These are phyloP conservation scores for Pseudogymnoascus sp. DNA, from an alignment of 2,329 filamentous ascomycete species.

Conservation along the genomic window DNA sequence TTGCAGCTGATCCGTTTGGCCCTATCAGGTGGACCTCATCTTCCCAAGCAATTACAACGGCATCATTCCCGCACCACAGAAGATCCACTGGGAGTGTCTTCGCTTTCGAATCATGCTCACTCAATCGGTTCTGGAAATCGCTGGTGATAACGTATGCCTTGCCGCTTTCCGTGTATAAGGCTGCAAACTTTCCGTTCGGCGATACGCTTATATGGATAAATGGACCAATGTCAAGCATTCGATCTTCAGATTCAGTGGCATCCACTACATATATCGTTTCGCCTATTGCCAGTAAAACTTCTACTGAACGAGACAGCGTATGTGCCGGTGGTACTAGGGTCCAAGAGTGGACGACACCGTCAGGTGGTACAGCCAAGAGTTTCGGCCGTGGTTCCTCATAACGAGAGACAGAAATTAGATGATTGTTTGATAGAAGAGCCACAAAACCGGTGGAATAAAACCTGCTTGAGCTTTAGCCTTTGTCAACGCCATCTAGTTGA, in stretches of 20 bases:
- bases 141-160: conserved; percentile 89
- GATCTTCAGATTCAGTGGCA: conserved; percentile 81
- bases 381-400: conserved; percentile 88
- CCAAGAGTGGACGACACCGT: conserved; percentile 80
- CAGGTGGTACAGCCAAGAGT: conserved; percentile 65
- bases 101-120: conserved; percentile 83
- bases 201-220: conserved; percentile 88
- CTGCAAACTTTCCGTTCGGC: conserved; percentile 80
- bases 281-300: conserved; percentile 78
- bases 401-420: conserved; percentile 74
- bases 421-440: conserved; percentile 80
- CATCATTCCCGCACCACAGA: conserved; percentile 94
- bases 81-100: conserved; percentile 79
- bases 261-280: conserved; percentile 82
- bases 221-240: conserved; percentile 81
- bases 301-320: conserved; percentile 85
- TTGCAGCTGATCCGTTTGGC: conserved; percentile 64
- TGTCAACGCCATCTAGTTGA: neutral
- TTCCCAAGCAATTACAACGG: conserved; percentile 90
- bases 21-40: conserved; percentile 94
- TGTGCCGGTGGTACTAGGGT: conserved; percentile 77
- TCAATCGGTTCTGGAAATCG: conserved; percentile 86
- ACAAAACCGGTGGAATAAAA: conserved; percentile 94
- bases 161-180: conserved; percentile 76
- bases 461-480: conserved; percentile 11